Evolutionary conservation across 2,329 filamentous ascomycete genomes (phyloP).

Genomic region (Colletotrichum cereale): DNA sequence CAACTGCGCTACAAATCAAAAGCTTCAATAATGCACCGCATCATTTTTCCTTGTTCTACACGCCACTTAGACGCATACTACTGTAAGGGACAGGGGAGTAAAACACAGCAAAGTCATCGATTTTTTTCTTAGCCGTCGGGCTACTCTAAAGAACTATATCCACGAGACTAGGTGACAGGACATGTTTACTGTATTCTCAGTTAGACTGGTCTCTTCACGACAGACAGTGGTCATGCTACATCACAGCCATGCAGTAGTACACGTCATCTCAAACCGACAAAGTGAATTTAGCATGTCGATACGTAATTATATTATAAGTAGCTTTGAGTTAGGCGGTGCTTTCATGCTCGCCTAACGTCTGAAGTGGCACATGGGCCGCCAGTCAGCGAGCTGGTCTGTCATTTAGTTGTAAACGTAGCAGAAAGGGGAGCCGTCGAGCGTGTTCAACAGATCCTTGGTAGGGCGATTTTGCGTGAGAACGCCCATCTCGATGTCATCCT

Average conservation of each 20-base stretch:
- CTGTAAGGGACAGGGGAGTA: too few relatives aligned
- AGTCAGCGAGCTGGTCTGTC: background rate
- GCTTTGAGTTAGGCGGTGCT: background rate
- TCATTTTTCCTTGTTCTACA: too few relatives aligned
- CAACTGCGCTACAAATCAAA: too few relatives aligned
- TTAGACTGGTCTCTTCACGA: too few relatives aligned
- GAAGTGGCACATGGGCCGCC: background rate
- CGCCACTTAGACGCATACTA: too few relatives aligned
- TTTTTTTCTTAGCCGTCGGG: too few relatives aligned
- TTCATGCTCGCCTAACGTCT: background rate
- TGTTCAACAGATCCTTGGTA: constrained; percentile 51
- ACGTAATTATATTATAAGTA: background rate
- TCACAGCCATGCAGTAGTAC: background rate
- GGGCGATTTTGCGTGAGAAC: constrained; percentile 43
- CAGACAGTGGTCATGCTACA: too few relatives aligned
- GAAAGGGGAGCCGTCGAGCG: constrained; percentile 49
- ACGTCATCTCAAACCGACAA: background rate
- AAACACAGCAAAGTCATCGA: too few relatives aligned
- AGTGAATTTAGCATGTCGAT: background rate
- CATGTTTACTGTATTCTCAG: too few relatives aligned
- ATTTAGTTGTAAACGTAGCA: constrained; percentile 49
- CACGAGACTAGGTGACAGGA: too few relatives aligned
- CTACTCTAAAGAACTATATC: too few relatives aligned
- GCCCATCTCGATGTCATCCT: constrained; percentile 47
- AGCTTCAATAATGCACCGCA: too few relatives aligned